Conservation (phyloP, 495 filamentous ascomycete genomes). For the Aspergillus wentii region DNA sequence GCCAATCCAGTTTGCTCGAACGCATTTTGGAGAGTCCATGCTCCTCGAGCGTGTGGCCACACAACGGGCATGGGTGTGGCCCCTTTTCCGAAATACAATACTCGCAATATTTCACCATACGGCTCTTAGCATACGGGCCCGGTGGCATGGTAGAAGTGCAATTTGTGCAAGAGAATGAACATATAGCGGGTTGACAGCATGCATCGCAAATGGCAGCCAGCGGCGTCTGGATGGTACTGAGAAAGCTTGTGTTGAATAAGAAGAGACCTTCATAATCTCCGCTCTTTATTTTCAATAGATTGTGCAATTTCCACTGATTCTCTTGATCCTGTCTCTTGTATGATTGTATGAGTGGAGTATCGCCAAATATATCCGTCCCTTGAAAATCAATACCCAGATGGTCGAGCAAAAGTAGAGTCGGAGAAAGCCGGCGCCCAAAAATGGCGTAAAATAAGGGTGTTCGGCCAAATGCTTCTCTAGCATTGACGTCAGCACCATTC, state of each 20-base stretch:
- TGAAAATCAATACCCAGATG: not conserved
- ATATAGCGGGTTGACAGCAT: not conserved
- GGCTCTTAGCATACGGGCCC: not conserved
- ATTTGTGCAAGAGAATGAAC: not conserved
- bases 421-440: not conserved
- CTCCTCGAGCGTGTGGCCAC: not conserved
- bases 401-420: not conserved
- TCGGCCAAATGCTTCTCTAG: conserved; percentile 4
- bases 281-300: not conserved
- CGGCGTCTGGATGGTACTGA: not conserved
- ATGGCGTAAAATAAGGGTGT: conserved; percentile 8
- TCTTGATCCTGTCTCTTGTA: not conserved
- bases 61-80: not conserved
- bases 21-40: no score
- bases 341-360: not conserved
- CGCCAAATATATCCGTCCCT: not conserved
- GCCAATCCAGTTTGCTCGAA: no score
- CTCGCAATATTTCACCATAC: not conserved
- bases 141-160: not conserved
- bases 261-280: not conserved
- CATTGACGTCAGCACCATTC: conserved; percentile 7
- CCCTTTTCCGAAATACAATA: not conserved
- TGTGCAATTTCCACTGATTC: not conserved
- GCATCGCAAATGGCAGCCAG: not conserved
- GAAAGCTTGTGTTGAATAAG: not conserved